Conservation (phyloP, 805 yeast species). For the Candida corydali region DNA sequence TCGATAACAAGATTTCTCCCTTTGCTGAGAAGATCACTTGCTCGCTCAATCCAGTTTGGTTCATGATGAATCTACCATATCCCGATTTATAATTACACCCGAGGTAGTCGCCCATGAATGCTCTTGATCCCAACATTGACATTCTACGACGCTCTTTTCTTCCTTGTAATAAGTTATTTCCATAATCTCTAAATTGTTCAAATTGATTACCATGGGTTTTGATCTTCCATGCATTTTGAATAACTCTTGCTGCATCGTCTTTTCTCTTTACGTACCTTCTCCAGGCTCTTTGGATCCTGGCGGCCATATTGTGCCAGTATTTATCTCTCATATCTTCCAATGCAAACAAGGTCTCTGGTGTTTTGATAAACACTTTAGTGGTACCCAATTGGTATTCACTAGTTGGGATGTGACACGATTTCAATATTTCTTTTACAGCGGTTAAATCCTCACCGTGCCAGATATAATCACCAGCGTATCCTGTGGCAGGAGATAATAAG, state of each 20-base stretch:
- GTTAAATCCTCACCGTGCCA: conserved; percentile 53
- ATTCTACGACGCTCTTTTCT: conserved; percentile 87
- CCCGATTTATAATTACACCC: conserved; percentile 72
- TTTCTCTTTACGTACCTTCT: conserved; percentile 75
- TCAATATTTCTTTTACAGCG: conserved; percentile 49
- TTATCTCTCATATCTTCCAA: conserved; percentile 94
- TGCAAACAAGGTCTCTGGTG: conserved; percentile 95
- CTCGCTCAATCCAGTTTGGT: conserved; percentile 66
- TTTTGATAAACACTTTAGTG: conserved; percentile 88
- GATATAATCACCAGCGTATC: conserved; percentile 79
- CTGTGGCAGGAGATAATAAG: conserved; percentile 79
- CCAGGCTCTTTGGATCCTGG: conserved; percentile 96
- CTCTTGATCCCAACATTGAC: conserved; percentile 82
- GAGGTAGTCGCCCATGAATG: conserved; percentile 91
- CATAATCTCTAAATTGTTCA: conserved; percentile 82
- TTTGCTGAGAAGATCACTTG: conserved; percentile 70
- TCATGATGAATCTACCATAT: conserved; percentile 69
- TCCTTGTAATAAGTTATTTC: conserved; percentile 63
- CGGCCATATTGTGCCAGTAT: conserved; percentile 98
- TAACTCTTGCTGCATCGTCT: conserved; percentile 77
- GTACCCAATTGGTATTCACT: conserved; percentile 89
- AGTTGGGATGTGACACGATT: conserved; percentile 61
- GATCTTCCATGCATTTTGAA: conserved; percentile 81
- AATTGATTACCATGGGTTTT: conserved; percentile 76
- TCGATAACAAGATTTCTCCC: conserved; percentile 78